phyloP scores from a whole-genome alignment of 2,329 filamentous ascomycete genomes.

The Colletotrichum sansevieriae region DNA sequence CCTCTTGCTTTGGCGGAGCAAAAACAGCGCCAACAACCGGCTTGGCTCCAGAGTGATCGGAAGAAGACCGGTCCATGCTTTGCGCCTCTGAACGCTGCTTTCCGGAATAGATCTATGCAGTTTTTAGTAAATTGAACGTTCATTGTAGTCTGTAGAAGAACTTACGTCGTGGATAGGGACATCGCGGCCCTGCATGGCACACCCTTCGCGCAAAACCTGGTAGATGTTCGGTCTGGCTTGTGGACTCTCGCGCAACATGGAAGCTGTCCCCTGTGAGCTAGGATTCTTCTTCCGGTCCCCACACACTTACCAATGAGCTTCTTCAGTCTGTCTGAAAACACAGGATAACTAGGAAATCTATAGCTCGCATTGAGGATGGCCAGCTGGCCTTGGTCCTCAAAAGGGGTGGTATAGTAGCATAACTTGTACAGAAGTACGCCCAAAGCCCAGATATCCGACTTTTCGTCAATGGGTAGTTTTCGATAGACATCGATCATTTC shows the following conservation, averaged over 20 bases:
- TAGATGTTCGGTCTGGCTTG: constrained; percentile 89
- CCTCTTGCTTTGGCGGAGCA: constrained; percentile 78
- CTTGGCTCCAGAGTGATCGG: constrained; percentile 65
- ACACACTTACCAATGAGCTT: constrained; percentile 79
- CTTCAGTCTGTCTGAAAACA: constrained; percentile 91
- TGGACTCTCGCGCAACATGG: constrained; percentile 90
- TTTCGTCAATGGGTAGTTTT: constrained; percentile 97
- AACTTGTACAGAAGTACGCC: constrained; percentile 97
- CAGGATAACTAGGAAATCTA: constrained; percentile 88
- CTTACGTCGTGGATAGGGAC: constrained; percentile 90
- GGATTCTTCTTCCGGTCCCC: constrained; percentile 24
- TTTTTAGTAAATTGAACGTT: constrained; percentile 40
- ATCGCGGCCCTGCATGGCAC: constrained; percentile 87
- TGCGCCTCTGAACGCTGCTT: constrained; percentile 74
- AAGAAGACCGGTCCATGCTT: constrained; percentile 63
- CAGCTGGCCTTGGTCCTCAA: constrained; percentile 97
- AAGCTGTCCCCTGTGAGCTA: constrained; percentile 65
- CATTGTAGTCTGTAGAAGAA: constrained; percentile 43
- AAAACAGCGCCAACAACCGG: constrained; percentile 85
- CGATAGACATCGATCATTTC: constrained; percentile 99
- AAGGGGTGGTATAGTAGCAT: constrained; percentile 99
- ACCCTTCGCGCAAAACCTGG: constrained; percentile 88
- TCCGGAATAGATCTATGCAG: constrained; percentile 77
- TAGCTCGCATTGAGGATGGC: constrained; percentile 96
- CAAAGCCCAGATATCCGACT: constrained; percentile 98